Conservation (phyloP, 306 rosid genomes). For the Cercis canadensis region DNA sequence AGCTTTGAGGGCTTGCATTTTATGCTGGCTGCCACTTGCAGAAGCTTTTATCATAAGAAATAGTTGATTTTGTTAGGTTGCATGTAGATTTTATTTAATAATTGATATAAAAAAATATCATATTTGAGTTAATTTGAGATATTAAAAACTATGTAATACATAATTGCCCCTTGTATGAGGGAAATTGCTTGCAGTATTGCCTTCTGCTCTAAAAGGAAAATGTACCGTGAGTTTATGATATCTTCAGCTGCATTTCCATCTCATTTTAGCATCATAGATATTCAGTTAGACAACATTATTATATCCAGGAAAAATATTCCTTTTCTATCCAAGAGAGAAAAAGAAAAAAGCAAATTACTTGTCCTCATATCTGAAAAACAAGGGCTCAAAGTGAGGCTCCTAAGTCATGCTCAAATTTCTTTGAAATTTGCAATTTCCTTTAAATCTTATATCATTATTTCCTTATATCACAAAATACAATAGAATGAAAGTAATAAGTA, state of each 20-base stretch:
- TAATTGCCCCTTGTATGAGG: not conserved
- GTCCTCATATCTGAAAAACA: not conserved
- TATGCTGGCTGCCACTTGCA: not conserved
- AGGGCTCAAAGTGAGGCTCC: not conserved
- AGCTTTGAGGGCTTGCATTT: not conserved
- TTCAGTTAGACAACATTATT: not conserved
- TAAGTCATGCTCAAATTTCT: no score
- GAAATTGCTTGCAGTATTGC: not conserved
- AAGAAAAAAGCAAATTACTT: no score
- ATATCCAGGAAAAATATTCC: not conserved
- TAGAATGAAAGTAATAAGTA: not conserved
- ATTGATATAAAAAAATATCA: no score
- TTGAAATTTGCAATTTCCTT: not conserved
- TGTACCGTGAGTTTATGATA: no score
- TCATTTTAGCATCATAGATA: not conserved
- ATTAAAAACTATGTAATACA: no score
- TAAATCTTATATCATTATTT: not conserved
- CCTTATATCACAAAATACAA: not conserved
- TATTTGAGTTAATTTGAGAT: no score
- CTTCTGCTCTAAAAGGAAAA: not conserved
- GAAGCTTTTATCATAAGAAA: constrained; percentile 1
- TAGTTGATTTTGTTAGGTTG: not conserved
- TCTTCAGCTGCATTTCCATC: not conserved
- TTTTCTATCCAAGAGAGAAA: no score
- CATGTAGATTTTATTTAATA: not conserved